Evolutionary conservation across 257 asterid genomes (phyloP).

Genomic region (Penstemon davidsonii): DNA sequence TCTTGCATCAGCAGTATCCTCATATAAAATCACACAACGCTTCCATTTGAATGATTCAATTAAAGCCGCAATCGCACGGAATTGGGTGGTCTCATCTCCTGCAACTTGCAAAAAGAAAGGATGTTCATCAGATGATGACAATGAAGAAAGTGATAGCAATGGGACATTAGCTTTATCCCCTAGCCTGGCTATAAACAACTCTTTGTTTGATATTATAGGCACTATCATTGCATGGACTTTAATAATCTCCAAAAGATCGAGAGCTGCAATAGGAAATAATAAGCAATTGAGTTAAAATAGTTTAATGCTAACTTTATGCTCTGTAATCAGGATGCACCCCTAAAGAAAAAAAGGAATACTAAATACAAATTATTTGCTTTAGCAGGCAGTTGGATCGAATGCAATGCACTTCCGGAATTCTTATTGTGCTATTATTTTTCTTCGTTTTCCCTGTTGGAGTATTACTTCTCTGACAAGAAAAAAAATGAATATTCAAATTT

Average conservation of each 20-base stretch:
- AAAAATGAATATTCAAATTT: no score
- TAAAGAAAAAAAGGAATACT: no score
- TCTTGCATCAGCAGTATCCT: conserved; percentile 33
- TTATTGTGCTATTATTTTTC: no score
- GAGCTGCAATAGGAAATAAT: conserved; percentile 32
- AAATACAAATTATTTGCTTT: no score
- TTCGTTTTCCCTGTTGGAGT: no score
- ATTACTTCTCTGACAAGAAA: no score
- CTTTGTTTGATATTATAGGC: conserved; percentile 31
- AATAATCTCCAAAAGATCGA: conserved; percentile 41
- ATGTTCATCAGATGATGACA: conserved; percentile 20
- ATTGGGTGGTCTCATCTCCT: conserved; percentile 36
- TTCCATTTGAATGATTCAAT: conserved; percentile 39
- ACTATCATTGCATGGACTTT: conserved; percentile 37
- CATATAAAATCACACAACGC: conserved; percentile 33
- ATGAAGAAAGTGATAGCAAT: conserved; percentile 37
- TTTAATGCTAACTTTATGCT: no score
- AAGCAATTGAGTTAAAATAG: no score
- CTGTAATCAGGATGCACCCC: no score
- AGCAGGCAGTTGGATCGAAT: no score
- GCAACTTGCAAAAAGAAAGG: conserved; percentile 43
- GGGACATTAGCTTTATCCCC: conserved; percentile 37
- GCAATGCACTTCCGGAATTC: no score
- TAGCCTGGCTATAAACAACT: conserved; percentile 33
- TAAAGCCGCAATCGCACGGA: conserved; percentile 37